These are phyloP conservation scores for Morella rubra DNA, from an alignment of 306 rosid species.

Conservation along the genomic window DNA sequence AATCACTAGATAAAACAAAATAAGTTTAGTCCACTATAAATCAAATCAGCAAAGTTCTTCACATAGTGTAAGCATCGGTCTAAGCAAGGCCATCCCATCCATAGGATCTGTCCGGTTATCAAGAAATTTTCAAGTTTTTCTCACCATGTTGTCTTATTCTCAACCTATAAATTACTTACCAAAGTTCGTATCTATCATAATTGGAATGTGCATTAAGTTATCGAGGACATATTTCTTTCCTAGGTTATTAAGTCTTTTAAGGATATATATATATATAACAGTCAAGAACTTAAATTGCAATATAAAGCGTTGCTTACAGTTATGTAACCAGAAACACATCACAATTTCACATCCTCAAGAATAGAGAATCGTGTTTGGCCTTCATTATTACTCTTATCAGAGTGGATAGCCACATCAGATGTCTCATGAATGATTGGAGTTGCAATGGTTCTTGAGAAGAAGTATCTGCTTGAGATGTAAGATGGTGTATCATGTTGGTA, in stretches of 20 bases:
- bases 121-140: neutral
- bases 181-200: neutral
- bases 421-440: no score
- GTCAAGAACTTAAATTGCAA: neutral
- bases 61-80: neutral
- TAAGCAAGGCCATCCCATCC: neutral
- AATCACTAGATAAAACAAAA: neutral
- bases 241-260: no score
- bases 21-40: neutral
- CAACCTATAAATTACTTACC: neutral
- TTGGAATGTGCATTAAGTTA: neutral
- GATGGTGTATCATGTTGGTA: neutral
- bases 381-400: no score
- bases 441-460: no score
- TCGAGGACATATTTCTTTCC: neutral
- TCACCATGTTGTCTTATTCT: no score
- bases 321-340: neutral
- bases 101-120: neutral
- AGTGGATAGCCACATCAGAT: no score
- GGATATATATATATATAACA: neutral
- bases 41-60: neutral
- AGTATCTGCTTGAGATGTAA: neutral
- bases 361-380: no score
- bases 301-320: neutral
- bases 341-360: no score